Evolutionary conservation across 1,284 basidiomycete species (phyloP).

Genomic region (Volvariella surrecta): DNA sequence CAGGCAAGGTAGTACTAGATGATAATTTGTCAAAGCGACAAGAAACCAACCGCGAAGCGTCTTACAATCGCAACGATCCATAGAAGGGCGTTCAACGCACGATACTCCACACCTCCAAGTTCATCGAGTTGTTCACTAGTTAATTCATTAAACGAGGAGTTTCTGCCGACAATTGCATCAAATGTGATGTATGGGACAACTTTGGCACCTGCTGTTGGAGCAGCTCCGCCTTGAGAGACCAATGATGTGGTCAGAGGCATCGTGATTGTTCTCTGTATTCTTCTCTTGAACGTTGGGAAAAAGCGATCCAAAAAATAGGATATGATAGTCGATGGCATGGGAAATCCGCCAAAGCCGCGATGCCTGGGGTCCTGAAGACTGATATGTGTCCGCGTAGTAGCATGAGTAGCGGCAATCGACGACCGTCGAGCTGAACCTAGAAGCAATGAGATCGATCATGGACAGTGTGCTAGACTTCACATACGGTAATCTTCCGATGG

Average conservation of each 20-base stretch:
- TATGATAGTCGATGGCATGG: constrained; percentile 64
- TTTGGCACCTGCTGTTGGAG: constrained; percentile 24
- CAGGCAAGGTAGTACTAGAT: constrained; percentile 65
- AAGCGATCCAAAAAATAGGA: constrained; percentile 36
- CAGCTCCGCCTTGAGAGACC: constrained; percentile 26
- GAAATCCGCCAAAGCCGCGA: constrained; percentile 80
- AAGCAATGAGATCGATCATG: background rate
- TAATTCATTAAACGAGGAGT: constrained; percentile 80
- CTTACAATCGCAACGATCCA: constrained; percentile 65
- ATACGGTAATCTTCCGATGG: background rate
- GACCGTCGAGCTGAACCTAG: constrained; percentile 1
- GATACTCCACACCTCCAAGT: constrained; percentile 90
- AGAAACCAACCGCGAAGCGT: constrained; percentile 8
- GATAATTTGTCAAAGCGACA: constrained; percentile 13
- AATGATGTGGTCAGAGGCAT: constrained; percentile 69
- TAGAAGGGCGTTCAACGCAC: constrained; percentile 74
- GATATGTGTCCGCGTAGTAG: constrained; percentile 13
- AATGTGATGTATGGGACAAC: constrained; percentile 83
- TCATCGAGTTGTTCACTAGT: constrained; percentile 85
- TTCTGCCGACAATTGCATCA: constrained; percentile 76
- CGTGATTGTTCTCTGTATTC: constrained; percentile 57
- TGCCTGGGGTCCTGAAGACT: constrained; percentile 24
- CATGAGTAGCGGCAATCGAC: constrained; percentile 11
- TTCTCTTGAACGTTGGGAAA: constrained; percentile 49
- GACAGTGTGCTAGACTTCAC: constrained; percentile 1